phyloP scores from a whole-genome alignment of 352 stramenopile genomes.

The Globisporangium sylvaticum region DNA sequence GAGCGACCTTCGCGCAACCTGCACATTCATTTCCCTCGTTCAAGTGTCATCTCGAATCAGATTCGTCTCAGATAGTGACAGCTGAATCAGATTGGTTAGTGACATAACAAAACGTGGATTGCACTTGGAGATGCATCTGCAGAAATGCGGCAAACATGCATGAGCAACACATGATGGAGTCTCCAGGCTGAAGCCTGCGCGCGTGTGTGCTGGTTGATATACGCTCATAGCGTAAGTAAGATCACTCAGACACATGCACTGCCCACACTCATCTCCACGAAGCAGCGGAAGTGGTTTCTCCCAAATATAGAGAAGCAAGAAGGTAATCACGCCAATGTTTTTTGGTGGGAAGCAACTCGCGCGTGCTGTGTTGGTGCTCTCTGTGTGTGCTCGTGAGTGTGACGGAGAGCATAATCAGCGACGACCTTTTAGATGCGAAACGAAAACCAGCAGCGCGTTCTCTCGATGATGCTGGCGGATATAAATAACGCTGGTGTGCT shows the following conservation, averaged over 20 bases:
- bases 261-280: not conserved
- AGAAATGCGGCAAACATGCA: not conserved
- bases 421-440: not conserved
- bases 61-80: not conserved
- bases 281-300: not conserved
- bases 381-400: not conserved
- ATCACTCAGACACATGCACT: not conserved
- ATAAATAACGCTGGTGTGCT: not conserved
- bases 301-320: not conserved
- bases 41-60: not conserved
- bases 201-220: not conserved
- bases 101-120: not conserved
- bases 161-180: not conserved
- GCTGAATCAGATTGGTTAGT: not conserved
- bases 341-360: not conserved
- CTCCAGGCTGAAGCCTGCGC: not conserved
- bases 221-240: not conserved
- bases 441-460: not conserved
- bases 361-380: not conserved
- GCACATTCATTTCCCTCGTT: not conserved
- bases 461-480: not conserved
- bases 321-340: not conserved
- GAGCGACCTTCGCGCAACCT: slow-evolving; percentile 31
- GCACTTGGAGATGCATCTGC: not conserved
- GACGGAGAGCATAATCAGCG: not conserved